A percentile compares a stretch with the other conserved stretches of the same genome.
Conservation (phyloP, 495 filamentous ascomycete species). For the Penicillium steckii region DNA sequence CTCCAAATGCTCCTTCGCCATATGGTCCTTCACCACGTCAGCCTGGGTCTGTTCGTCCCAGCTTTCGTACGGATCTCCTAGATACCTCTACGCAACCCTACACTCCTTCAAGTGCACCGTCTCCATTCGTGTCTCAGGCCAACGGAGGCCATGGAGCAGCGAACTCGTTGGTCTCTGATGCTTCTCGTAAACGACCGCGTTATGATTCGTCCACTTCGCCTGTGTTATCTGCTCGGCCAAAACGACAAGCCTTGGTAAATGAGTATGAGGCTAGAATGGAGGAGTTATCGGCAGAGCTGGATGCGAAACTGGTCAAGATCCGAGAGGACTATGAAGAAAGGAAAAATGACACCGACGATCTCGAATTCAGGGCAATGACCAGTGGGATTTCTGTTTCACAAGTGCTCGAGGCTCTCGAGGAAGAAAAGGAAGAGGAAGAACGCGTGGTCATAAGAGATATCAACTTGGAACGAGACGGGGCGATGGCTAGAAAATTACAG, state of each 20-base stretch:
- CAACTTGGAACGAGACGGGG: conserved; percentile 39
- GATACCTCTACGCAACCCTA: conserved; percentile 1
- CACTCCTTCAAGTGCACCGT: conserved; percentile 21
- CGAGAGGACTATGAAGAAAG: neutral
- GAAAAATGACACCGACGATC: conserved; percentile 1
- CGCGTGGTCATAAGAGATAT: conserved; percentile 6
- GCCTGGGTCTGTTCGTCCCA: neutral
- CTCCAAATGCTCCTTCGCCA: neutral
- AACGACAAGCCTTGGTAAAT: conserved; percentile 5
- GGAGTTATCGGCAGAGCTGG: conserved; percentile 4
- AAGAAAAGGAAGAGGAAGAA: conserved; percentile 33
- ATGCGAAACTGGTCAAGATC: conserved; percentile 3
- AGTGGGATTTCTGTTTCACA: conserved; percentile 27
- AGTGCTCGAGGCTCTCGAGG: conserved; percentile 26
- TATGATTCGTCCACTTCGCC: conserved; percentile 13
- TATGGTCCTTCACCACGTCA: neutral
- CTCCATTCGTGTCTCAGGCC: conserved; percentile 11
- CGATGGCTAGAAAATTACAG: conserved; percentile 35
- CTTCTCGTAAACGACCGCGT: conserved; percentile 21
- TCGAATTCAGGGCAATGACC: neutral
- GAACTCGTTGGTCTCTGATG: neutral
- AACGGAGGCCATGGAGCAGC: neutral
- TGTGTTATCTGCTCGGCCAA: neutral
- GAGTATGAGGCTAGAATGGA: conserved; percentile 8
- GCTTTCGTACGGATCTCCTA: neutral